phyloP scores from a whole-genome alignment of 768 basidiomycete species.

The Termitomyces sp. region DNA sequence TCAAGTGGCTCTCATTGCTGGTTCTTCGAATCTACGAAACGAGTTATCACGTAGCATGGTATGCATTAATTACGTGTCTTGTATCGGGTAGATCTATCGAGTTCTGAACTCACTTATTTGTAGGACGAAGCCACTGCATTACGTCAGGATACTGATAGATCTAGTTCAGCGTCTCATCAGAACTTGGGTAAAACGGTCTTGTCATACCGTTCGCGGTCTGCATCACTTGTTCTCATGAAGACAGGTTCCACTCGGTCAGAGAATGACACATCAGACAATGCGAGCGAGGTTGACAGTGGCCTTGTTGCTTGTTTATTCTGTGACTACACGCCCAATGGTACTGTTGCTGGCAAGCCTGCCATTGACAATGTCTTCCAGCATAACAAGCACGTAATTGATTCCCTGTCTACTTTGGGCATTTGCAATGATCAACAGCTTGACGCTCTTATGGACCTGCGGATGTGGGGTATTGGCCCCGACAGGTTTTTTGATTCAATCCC shows the following conservation, averaged over 20 bases:
- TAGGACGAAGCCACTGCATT: neutral
- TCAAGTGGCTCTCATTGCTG: neutral
- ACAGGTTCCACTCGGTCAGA: neutral
- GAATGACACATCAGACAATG: neutral
- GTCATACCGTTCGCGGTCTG: neutral
- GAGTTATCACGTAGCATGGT: neutral
- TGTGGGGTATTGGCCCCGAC: neutral
- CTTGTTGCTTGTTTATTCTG: neutral
- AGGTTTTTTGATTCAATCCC: neutral
- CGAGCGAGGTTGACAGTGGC: neutral
- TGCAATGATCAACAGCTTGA: neutral
- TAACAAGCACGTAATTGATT: neutral
- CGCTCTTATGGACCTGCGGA: neutral
- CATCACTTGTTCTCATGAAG: neutral
- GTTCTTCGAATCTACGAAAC: neutral
- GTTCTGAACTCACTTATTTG: neutral
- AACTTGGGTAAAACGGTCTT: neutral
- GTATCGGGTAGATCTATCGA: neutral
- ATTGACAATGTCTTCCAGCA: neutral
- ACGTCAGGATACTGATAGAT: neutral
- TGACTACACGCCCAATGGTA: no score
- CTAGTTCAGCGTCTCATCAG: neutral
- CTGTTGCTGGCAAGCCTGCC: neutral
- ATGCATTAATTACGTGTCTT: neutral
- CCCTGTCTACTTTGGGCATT: neutral